Evolutionary conservation across 2,329 filamentous ascomycete genomes (phyloP), one percentile per base, ranked within the genome.

Genomic region (Exophiala xenobiotica): DNA sequence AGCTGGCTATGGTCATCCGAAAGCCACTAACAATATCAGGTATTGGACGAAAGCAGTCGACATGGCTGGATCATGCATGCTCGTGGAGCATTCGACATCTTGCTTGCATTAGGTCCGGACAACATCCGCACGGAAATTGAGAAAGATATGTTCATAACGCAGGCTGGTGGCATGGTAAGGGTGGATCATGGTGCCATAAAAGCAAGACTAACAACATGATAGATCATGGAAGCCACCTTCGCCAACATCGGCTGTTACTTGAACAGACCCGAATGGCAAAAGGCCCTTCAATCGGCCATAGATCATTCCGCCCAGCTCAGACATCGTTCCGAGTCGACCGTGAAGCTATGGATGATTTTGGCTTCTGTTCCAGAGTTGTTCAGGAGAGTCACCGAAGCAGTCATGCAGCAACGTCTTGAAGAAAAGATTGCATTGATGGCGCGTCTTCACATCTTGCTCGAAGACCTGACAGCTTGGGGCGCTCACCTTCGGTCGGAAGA

Each of bases 211-310:
- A 50, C 27, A 2, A 11, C 14, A 8, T 20, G 14, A n/a, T 29
- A 54, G 51, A 47, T 45, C 2, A 22, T 50, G 19, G 46, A 54
- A 46, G 46, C 51, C 3, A 54, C 42, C 8, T 54, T 54, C 20
- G 33, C 19, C 37, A 49, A 54, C 31, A 35, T 42, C 20, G 51
- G 46, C 37, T 54, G 51, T 44, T 54, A 50, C 26, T 16, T 54
- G 22, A 50, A 42, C 20, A 37, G 18, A 29, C 42, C 42, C 11
- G 37, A 43, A 9, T 54, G 51, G 51, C 51, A 54, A 31, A 40
- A 29, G 12, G 42, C 51, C 20, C 24, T 54, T 6, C 20, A 37
- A 18, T 39, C 41, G 7, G 38, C 46, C 6, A 50, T 54, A 24
- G n/a, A 22, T 14, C 23, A 20, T 9, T 31, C 29, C 11, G 19